Evolutionary conservation across 139 green algal genomes (phyloP).

Genomic region (Gonium pectorale): DNA sequence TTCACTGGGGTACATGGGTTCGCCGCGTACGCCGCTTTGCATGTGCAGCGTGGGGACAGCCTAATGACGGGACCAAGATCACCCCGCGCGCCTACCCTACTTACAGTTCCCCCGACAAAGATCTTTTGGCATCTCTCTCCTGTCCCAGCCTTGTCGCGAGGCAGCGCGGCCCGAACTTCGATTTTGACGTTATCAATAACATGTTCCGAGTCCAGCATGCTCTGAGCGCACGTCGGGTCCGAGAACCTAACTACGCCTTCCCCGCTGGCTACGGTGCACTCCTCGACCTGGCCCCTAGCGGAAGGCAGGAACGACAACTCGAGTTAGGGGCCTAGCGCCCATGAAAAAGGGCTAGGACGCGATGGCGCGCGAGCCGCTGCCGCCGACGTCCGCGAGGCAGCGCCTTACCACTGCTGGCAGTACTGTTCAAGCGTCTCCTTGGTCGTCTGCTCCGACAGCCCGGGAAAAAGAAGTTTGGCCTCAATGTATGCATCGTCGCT

Average conservation of each 20-base stretch:
- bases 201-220: slow-evolving; percentile 63
- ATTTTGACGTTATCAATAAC: slow-evolving; percentile 72
- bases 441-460: slow-evolving; percentile 2
- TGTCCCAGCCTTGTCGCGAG: slow-evolving; percentile 64
- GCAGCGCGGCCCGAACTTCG: slow-evolving; percentile 82
- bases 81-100: slow-evolving; percentile 35
- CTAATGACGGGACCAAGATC: too few relatives aligned
- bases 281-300: slow-evolving; percentile 46
- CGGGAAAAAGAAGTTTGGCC: slow-evolving; percentile 19
- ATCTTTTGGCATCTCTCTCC: slow-evolving; percentile 76
- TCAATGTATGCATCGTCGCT: slow-evolving; percentile 1
- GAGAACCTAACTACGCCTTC: slow-evolving; percentile 44
- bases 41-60: too few relatives aligned
- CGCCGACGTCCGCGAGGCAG: not conserved
- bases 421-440: slow-evolving; percentile 40
- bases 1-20: too few relatives aligned
- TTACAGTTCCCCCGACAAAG: slow-evolving; percentile 85
- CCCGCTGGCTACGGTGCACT: slow-evolving; percentile 26
- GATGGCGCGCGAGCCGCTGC: too few relatives aligned
- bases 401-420: slow-evolving; percentile 40
- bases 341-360: slow-evolving; percentile 12
- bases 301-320: not conserved
- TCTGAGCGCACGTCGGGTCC: slow-evolving; percentile 42
- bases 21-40: too few relatives aligned
- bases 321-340: slow-evolving; percentile 30